Evolutionary conservation across 1,139 yeast species (phyloP).

Genomic region (Suhomyces atakaporum): DNA sequence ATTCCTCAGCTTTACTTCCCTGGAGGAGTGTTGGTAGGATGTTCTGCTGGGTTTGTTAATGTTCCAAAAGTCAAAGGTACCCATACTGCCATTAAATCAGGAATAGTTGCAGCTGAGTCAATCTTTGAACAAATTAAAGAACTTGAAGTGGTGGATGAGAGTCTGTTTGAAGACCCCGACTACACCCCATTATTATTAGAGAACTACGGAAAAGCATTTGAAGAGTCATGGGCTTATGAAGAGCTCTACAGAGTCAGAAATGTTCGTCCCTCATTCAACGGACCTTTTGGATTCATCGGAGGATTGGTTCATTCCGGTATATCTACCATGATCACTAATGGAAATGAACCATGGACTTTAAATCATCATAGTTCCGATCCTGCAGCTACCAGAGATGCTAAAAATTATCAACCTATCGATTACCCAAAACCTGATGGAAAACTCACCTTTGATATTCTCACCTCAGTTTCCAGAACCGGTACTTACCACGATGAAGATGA

Average conservation of each 20-base stretch:
- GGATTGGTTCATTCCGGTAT: constrained; percentile 85
- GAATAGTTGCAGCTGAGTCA: constrained; percentile 89
- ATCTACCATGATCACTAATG: constrained; percentile 75
- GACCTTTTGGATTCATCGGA: constrained; percentile 69
- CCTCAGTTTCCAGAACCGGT: constrained; percentile 94
- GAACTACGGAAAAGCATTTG: constrained; percentile 62
- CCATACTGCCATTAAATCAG: constrained; percentile 94
- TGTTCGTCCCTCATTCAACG: constrained; percentile 85
- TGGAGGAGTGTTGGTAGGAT: constrained; percentile 93
- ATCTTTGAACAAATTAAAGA: constrained; percentile 61
- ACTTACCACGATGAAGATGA: constrained; percentile 96
- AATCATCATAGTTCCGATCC: constrained; percentile 73
- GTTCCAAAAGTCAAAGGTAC: constrained; percentile 98
- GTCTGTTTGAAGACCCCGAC: constrained; percentile 37
- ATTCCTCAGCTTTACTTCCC: constrained; percentile 90
- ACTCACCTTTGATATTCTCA: constrained; percentile 84
- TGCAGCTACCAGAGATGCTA: constrained; percentile 66
- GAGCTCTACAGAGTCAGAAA: constrained; percentile 85
- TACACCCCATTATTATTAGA: constrained; percentile 52
- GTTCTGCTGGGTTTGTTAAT: constrained; percentile 93
- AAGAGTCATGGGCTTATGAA: constrained; percentile 80
- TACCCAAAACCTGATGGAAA: constrained; percentile 95
- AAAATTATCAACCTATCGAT: constrained; percentile 64
- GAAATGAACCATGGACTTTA: constrained; percentile 87
- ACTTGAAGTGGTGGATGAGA: constrained; percentile 52